These are phyloP conservation scores for Aristolochia fimbriata DNA, from an alignment of 164 flowering plant genomes.

Conservation along the genomic window DNA sequence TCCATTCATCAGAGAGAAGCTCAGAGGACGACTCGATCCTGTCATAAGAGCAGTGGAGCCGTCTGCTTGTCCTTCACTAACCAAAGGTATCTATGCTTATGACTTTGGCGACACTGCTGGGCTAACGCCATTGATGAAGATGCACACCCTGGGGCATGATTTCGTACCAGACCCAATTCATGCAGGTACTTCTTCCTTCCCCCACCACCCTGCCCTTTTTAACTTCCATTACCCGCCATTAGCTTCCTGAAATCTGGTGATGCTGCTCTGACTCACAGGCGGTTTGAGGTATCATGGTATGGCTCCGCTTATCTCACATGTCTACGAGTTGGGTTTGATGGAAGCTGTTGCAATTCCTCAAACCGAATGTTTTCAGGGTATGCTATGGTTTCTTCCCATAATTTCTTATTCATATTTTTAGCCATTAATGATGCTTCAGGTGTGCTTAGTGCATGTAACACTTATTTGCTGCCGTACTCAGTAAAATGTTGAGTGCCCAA, in stretches of 20 bases:
- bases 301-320: conserved; percentile 93
- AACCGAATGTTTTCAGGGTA: conserved; percentile 85
- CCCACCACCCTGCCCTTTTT: too few species aligned
- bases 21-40: conserved; percentile 71
- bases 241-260: neutral
- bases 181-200: conserved; percentile 47
- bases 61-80: conserved; percentile 86
- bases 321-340: conserved; percentile 77
- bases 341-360: conserved; percentile 86
- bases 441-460: too few species aligned
- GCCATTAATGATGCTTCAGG: too few species aligned
- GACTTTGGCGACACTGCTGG: conserved; percentile 96
- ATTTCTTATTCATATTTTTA: neutral
- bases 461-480: too few species aligned
- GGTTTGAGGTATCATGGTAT: conserved; percentile 97
- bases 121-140: conserved; percentile 92
- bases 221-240: neutral
- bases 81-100: conserved; percentile 86
- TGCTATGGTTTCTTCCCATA: neutral
- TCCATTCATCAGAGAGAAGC: conserved; percentile 86
- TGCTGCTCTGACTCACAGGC: conserved; percentile 29
- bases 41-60: conserved; percentile 87
- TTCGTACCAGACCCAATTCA: conserved; percentile 97
- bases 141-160: conserved; percentile 98
- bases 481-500: too few species aligned